These are phyloP conservation scores for Solanum clarkiae DNA, from an alignment of 257 asterid genomes.

Conservation along the genomic window DNA sequence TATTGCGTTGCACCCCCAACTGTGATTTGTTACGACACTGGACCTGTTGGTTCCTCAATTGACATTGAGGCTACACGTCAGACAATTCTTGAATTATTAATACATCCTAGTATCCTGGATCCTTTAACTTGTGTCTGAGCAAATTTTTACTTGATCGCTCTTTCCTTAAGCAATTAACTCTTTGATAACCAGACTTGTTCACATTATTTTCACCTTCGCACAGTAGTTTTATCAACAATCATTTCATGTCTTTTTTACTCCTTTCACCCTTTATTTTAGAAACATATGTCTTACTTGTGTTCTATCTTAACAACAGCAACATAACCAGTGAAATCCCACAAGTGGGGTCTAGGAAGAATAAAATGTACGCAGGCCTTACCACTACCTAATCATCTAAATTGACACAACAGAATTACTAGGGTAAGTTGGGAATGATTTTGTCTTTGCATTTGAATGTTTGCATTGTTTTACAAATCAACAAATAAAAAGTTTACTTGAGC, in stretches of 20 bases:
- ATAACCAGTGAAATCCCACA: too few relatives aligned
- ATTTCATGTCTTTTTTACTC: background rate
- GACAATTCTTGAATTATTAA: background rate
- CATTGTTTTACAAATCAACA: background rate
- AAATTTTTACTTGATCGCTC: background rate
- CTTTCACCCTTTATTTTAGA: background rate
- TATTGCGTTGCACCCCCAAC: background rate
- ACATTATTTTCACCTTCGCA: background rate
- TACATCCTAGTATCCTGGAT: background rate
- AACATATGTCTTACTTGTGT: background rate
- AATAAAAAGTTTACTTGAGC: too few relatives aligned
- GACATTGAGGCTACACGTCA: background rate
- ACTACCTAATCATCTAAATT: background rate
- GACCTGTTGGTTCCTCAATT: background rate
- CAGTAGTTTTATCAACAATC: background rate
- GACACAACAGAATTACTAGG: background rate
- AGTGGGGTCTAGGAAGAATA: too few relatives aligned
- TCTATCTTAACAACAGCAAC: too few relatives aligned
- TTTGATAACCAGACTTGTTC: background rate
- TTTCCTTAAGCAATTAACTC: background rate
- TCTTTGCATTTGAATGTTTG: background rate
- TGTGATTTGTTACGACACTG: background rate
- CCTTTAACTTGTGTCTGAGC: background rate
- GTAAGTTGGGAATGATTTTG: background rate
- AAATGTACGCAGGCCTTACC: too few relatives aligned